Percentiles rank a stretch among this genome's conserved stretches.
Evolutionary conservation across 1,284 basidiomycete species (phyloP).

Genomic region (Xanthoconium separans): DNA sequence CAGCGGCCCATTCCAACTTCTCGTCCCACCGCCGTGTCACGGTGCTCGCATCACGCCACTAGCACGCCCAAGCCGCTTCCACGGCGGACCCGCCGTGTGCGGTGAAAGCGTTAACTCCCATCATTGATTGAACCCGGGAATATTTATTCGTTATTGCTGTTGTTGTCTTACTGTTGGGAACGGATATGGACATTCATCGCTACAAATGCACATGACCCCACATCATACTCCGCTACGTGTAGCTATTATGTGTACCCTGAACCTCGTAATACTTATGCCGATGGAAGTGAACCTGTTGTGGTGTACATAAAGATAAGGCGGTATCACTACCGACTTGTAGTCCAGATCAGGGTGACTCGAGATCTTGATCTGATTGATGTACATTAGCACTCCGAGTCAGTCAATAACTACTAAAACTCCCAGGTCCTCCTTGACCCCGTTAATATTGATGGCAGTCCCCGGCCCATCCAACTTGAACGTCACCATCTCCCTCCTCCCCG

Average conservation of each 20-base stretch:
- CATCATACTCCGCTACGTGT: slow-evolving; percentile 9
- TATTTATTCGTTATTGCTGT: slow-evolving; percentile 36
- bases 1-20: slow-evolving; percentile 25
- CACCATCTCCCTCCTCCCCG: slow-evolving; percentile 68
- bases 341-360: no score
- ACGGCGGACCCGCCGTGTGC: slow-evolving; percentile 16
- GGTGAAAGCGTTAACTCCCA: slow-evolving; percentile 6
- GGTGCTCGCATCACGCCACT: slow-evolving; percentile 9
- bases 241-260: slow-evolving; percentile 11
- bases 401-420: neutral
- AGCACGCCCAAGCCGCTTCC: slow-evolving; percentile 12
- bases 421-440: neutral
- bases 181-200: slow-evolving; percentile 9
- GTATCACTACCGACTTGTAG: no score
- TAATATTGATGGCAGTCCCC: slow-evolving; percentile 22
- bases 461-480: slow-evolving; percentile 34
- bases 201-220: slow-evolving; percentile 6
- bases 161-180: slow-evolving; percentile 14
- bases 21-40: slow-evolving; percentile 15
- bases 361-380: slow-evolving; percentile 15
- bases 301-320: slow-evolving; percentile 6
- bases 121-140: neutral
- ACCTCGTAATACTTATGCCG: slow-evolving; percentile 2
- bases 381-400: slow-evolving; percentile 12
- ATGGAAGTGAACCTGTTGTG: neutral